phyloP scores from a whole-genome alignment of 2,329 filamentous ascomycete genomes.

The Mycocentrospora acerina region DNA sequence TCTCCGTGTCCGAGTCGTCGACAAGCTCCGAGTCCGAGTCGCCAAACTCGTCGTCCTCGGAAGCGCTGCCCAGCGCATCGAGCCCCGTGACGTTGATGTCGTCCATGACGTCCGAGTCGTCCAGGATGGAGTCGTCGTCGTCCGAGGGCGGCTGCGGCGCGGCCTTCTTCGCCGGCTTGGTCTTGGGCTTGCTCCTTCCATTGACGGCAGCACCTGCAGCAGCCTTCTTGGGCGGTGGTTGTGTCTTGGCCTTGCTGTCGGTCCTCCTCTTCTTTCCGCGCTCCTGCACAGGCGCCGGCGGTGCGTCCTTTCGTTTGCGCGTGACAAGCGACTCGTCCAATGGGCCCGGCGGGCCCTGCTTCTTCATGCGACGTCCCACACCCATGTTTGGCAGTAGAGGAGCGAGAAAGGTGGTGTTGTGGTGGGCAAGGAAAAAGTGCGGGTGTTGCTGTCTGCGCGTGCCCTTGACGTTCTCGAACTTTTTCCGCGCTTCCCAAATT shows the following conservation, averaged over 20 bases:
- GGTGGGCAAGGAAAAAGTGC: slow-evolving; percentile 1
- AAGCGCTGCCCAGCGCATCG: slow-evolving; percentile 43
- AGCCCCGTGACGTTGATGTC: slow-evolving; percentile 39
- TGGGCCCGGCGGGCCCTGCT: slow-evolving; percentile 83
- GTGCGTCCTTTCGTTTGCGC: slow-evolving; percentile 83
- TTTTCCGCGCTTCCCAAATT: slow-evolving; percentile 20
- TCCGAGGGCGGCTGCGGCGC: slow-evolving; percentile 31
- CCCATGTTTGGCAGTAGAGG: slow-evolving; percentile 62
- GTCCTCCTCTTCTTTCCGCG: slow-evolving; percentile 60
- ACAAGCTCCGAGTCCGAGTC: slow-evolving; percentile 47
- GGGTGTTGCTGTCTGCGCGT: slow-evolving; percentile 11
- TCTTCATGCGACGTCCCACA: slow-evolving; percentile 88
- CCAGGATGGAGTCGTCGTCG: slow-evolving; percentile 39
- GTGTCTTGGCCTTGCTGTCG: slow-evolving; percentile 36
- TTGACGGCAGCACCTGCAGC: slow-evolving; percentile 33
- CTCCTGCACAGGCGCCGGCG: slow-evolving; percentile 49
- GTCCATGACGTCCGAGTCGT: slow-evolving; percentile 43
- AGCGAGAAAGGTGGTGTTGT: slow-evolving; percentile 3
- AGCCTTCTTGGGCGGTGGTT: slow-evolving; percentile 35
- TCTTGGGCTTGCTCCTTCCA: slow-evolving; percentile 24
- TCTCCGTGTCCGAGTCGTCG: slow-evolving; percentile 64
- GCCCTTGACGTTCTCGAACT: slow-evolving; percentile 14
- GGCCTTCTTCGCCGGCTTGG: slow-evolving; percentile 37
- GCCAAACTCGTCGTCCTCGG: slow-evolving; percentile 42
- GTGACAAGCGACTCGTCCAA: slow-evolving; percentile 75